Percentiles rank a stretch among this genome's conserved stretches.
Conservation (phyloP, 73 alveolate genomes). For the Paramecium caudatum region DNA sequence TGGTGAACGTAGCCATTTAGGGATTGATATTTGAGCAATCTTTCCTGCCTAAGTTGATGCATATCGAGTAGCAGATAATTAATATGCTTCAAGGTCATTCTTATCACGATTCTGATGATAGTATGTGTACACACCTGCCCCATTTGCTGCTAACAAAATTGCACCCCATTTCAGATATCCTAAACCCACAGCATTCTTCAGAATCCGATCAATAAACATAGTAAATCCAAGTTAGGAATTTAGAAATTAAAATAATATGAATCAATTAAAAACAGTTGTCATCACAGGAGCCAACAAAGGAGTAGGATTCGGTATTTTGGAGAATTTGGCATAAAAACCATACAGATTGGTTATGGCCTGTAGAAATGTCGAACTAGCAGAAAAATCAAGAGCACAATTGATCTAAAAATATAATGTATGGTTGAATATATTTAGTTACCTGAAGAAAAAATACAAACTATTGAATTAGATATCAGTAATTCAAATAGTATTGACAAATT, state of each 20-base stretch:
- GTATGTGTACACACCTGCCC: neutral
- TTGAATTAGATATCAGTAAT: constrained; percentile 77
- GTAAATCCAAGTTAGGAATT: constrained; percentile 11
- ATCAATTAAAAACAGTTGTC: constrained; percentile 74
- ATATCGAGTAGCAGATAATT: constrained; percentile 41
- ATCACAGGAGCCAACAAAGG: constrained; percentile 88
- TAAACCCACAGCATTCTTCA: neutral
- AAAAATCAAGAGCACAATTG: constrained; percentile 63
- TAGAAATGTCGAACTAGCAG: constrained; percentile 79
- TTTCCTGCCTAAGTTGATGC: constrained; percentile 57
- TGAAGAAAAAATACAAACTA: constrained; percentile 75
- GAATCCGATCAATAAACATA: neutral
- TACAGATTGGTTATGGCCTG: constrained; percentile 81
- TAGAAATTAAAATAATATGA: constrained; percentile 20
- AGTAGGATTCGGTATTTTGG: constrained; percentile 82
- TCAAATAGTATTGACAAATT: constrained; percentile 76
- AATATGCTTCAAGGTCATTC: neutral
- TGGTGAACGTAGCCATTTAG: constrained; percentile 48
- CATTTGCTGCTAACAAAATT: neutral
- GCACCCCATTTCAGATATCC: constrained; percentile 15
- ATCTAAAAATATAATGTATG: constrained; percentile 33
- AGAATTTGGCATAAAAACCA: constrained; percentile 78
- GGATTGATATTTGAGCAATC: constrained; percentile 58
- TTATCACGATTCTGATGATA: constrained; percentile 5
- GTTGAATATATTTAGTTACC: constrained; percentile 66